Evolutionary conservation across 257 asterid genomes (phyloP).

Genomic region (Lithospermum erythrorhizon): DNA sequence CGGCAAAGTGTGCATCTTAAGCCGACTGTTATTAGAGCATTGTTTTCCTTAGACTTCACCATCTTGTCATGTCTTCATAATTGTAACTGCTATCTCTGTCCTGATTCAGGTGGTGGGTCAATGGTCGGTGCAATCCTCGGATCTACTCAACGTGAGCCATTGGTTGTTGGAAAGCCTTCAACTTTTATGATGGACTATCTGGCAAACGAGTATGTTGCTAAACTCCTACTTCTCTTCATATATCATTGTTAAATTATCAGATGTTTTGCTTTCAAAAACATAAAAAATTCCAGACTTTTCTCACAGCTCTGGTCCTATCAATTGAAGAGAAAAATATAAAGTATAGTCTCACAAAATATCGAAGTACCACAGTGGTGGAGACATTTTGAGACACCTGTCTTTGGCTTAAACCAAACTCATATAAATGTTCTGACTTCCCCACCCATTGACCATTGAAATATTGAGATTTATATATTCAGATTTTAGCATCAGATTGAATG

Average conservation of each 20-base stretch:
- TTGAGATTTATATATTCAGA: too few species aligned
- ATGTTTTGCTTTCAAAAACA: background rate
- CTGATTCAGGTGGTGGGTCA: conserved; percentile 75
- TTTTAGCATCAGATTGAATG: background rate
- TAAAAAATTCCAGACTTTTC: background rate
- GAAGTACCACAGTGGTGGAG: too few species aligned
- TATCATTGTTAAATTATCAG: background rate
- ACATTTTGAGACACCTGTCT: too few species aligned
- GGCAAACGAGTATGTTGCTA: conserved; percentile 57
- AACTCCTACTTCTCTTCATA: background rate
- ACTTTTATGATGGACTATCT: conserved; percentile 97
- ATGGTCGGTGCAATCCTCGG: conserved; percentile 89
- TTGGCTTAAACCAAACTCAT: too few species aligned
- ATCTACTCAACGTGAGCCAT: conserved; percentile 81
- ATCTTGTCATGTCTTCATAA: background rate
- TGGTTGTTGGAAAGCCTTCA: conserved; percentile 94
- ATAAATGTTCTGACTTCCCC: background rate
- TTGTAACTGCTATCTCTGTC: conserved; percentile 4
- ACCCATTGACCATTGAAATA: background rate
- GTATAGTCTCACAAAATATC: too few species aligned
- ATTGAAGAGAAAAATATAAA: too few species aligned
- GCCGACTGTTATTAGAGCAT: background rate
- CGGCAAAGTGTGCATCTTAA: too few species aligned
- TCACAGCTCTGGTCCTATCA: background rate
- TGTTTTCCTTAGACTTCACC: background rate